Conservation (phyloP, 257 asterid genomes). For the Nicotiana benthamiana region DNA sequence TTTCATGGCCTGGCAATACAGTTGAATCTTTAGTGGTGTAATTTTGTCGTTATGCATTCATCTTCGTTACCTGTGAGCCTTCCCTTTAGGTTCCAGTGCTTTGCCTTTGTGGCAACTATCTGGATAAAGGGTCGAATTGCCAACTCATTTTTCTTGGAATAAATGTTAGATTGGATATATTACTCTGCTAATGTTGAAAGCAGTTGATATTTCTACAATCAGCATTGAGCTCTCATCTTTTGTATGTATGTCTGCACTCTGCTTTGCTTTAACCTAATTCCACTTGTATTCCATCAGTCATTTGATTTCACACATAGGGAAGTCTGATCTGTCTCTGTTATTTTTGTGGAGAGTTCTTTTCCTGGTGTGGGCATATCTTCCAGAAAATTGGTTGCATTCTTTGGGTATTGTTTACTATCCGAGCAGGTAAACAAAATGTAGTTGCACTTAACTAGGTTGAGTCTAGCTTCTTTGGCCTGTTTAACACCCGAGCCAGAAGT, state of each 20-base stretch:
- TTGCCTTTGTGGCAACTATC: background rate
- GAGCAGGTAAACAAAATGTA: slow-evolving; percentile 42
- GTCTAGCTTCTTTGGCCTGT: background rate
- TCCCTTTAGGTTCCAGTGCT: background rate
- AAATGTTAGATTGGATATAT: background rate
- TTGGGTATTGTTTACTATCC: slow-evolving; percentile 65
- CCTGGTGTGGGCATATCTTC: slow-evolving; percentile 69
- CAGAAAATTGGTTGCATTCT: slow-evolving; percentile 57
- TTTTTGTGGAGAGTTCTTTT: slow-evolving; percentile 37
- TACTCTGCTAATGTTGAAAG: background rate
- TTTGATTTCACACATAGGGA: background rate
- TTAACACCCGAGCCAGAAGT: background rate
- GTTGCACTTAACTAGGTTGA: background rate
- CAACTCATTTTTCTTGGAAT: background rate
- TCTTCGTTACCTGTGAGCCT: background rate
- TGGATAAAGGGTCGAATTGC: background rate
- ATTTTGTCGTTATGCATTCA: background rate
- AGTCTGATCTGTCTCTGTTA: slow-evolving; percentile 1
- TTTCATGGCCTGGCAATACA: background rate
- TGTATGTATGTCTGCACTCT: background rate
- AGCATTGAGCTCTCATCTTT: background rate
- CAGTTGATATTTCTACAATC: background rate
- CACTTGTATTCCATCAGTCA: background rate
- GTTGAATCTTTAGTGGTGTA: background rate
- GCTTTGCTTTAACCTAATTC: background rate